Conservation (phyloP, 345 rosid genomes). For the Eucalyptus erythrocorys region DNA sequence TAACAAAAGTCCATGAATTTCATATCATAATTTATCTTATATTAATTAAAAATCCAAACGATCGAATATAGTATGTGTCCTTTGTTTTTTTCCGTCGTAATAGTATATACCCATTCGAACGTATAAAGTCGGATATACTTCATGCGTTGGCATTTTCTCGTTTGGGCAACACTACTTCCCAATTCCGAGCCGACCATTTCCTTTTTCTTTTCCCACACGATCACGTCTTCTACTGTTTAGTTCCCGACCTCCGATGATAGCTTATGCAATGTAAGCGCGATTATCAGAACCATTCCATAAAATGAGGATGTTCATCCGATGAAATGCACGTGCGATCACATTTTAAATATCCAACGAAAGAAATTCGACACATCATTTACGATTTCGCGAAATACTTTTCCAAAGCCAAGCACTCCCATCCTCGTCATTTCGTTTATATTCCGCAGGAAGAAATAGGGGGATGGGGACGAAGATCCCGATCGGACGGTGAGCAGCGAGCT, state of each 20-base stretch:
- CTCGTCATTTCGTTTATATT: background rate
- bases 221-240: background rate
- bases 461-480: background rate
- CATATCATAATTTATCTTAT: background rate
- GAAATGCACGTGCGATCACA: background rate
- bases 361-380: background rate
- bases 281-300: background rate
- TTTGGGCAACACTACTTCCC: background rate
- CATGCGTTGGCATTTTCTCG: background rate
- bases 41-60: no score
- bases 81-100: no score
- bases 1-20: no score
- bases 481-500: background rate
- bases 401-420: background rate
- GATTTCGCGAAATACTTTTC: background rate
- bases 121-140: background rate
- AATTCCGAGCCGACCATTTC: background rate
- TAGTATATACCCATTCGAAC: no score
- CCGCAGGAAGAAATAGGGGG: background rate
- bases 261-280: background rate
- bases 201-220: background rate
- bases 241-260: background rate
- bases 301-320: background rate
- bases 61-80: rapidly evolving
- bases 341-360: background rate